Percentiles rank a stretch among this genome's conserved stretches.
phyloP scores from a whole-genome alignment of 805 yeast genomes.

The Wickerhamomyces bovis region DNA sequence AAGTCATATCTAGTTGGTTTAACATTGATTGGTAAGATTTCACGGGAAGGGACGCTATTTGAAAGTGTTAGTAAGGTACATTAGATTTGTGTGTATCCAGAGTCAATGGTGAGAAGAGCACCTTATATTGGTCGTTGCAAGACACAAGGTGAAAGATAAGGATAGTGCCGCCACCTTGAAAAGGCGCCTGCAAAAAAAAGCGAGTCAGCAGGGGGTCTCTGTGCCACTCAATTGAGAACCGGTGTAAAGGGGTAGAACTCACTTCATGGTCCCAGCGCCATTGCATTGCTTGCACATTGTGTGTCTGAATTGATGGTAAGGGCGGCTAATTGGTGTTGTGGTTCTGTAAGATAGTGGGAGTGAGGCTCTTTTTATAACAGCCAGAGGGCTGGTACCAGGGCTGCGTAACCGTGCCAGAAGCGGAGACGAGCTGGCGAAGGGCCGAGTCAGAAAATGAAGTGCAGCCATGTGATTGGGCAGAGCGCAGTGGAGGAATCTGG shows the following conservation, averaged over 20 bases:
- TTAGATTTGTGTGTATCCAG: not conserved
- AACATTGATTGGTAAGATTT: constrained; percentile 54
- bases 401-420: not conserved
- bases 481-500: too few species aligned
- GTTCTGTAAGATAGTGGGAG: not conserved
- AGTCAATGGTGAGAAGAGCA: not conserved
- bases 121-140: not conserved
- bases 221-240: not conserved
- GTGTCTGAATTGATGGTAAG: constrained; percentile 1
- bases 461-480: not conserved
- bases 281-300: constrained; percentile 10
- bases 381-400: not conserved
- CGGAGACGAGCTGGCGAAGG: not conserved
- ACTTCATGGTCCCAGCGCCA: constrained; percentile 15
- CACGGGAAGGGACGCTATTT: constrained; percentile 28
- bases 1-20: constrained; percentile 72
- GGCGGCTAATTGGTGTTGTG: not conserved
- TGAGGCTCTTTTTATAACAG: not conserved
- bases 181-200: not conserved
- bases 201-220: not conserved
- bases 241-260: constrained; percentile 5
- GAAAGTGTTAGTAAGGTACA: not conserved
- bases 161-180: not conserved
- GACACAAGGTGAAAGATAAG: not conserved
- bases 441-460: not conserved